Evolutionary conservation across 805 yeast species (phyloP).

Genomic region (Komagataella ulmi): DNA sequence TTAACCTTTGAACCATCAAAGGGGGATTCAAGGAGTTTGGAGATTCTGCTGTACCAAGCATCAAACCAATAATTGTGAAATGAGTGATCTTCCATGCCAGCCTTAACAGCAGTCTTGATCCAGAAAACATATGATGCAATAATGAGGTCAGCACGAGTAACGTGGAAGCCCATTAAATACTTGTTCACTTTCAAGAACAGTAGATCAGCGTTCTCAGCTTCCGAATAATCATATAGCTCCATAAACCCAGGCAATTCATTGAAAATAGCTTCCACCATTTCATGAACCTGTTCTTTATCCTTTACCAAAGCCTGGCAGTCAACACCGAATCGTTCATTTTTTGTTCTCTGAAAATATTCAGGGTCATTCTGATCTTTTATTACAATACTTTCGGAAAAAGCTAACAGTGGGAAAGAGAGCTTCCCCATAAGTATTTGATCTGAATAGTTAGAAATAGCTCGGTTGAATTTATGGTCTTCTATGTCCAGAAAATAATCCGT

Average conservation of each 20-base stretch:
- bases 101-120: not conserved
- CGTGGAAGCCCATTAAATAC: not conserved
- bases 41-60: not conserved
- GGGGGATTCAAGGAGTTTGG: not conserved
- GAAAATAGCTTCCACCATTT: not conserved
- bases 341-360: not conserved
- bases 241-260: not conserved
- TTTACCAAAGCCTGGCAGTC: slow-evolving; percentile 1
- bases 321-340: not conserved
- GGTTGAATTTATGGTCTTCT: not conserved
- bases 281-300: not conserved
- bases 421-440: not conserved
- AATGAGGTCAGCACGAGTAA: not conserved
- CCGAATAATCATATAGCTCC: not conserved
- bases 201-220: not conserved
- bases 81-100: not conserved
- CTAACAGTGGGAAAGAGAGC: not conserved
- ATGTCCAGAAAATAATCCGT: not conserved
- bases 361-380: not conserved
- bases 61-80: not conserved
- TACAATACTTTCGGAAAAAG: not conserved
- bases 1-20: not conserved
- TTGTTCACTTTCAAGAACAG: not conserved
- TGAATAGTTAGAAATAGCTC: not conserved
- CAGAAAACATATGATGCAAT: slow-evolving; percentile 1